Evolutionary conservation across 352 stramenopile genomes (phyloP).

Genomic region (Phytophthora tentaculata): DNA sequence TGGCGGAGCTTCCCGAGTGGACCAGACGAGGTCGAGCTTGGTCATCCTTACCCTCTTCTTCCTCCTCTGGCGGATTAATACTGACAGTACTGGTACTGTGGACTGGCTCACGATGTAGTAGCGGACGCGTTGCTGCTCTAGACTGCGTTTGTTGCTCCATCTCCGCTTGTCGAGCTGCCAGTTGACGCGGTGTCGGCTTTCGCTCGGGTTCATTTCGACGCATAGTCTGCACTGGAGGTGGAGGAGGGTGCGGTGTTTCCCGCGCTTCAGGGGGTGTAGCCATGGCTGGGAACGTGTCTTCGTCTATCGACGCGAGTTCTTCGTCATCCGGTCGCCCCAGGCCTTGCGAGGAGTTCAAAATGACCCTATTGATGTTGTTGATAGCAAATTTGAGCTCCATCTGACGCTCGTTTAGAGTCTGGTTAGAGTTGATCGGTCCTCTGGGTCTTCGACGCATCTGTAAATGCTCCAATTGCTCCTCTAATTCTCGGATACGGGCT

Average conservation of each 20-base stretch:
- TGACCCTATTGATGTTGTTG: constrained; percentile 83
- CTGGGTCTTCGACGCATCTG: constrained; percentile 48
- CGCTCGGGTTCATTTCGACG: constrained; percentile 23
- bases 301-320: constrained; percentile 38
- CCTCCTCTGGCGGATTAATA: constrained; percentile 22
- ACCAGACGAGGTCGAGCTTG: constrained; percentile 35
- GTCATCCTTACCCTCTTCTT: constrained; percentile 38
- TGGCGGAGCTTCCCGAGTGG: constrained; percentile 37
- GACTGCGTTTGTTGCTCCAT: constrained; percentile 22
- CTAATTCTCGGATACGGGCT: constrained; percentile 63
- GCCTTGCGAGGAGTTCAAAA: constrained; percentile 68
- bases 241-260: constrained; percentile 8
- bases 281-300: constrained; percentile 36
- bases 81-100: constrained; percentile 40
- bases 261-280: constrained; percentile 6
- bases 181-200: constrained; percentile 23
- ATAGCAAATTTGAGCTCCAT: constrained; percentile 82
- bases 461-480: constrained; percentile 69
- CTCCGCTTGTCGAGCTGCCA: constrained; percentile 27
- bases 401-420: constrained; percentile 60
- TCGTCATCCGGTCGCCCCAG: constrained; percentile 38
- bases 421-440: constrained; percentile 23
- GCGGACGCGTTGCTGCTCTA: constrained; percentile 30
- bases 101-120: constrained; percentile 30
- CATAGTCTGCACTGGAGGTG: constrained; percentile 5